Evolutionary conservation across 2,329 filamentous ascomycete genomes (phyloP).

Genomic region (Fusarium mundagurra): DNA sequence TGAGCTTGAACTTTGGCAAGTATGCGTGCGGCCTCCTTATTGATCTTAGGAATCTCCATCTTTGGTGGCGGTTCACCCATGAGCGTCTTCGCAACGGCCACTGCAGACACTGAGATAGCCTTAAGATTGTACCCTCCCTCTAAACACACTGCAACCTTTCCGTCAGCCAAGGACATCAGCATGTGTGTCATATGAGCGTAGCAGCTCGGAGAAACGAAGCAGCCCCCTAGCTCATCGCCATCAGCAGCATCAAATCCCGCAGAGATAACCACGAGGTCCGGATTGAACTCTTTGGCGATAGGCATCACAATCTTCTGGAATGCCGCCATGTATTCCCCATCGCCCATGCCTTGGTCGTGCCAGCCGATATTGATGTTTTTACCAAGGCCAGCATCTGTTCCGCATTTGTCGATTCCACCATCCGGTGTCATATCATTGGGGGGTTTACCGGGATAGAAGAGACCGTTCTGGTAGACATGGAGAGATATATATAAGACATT

Average conservation of each 20-base stretch:
- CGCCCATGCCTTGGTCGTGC: slow-evolving; percentile 83
- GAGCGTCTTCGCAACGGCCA: slow-evolving; percentile 89
- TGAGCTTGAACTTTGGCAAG: slow-evolving; percentile 68
- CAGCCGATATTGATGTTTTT: slow-evolving; percentile 75
- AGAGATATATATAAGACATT: slow-evolving; percentile 96
- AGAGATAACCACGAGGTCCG: slow-evolving; percentile 93
- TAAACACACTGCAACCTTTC: slow-evolving; percentile 90
- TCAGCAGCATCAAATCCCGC: slow-evolving; percentile 96
- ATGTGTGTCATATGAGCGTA: slow-evolving; percentile 99
- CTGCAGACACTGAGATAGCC: slow-evolving; percentile 91
- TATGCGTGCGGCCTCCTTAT: slow-evolving; percentile 65
- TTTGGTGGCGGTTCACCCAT: slow-evolving; percentile 91
- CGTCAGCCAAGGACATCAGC: slow-evolving; percentile 93
- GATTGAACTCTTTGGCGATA: slow-evolving; percentile 90
- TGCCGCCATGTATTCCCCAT: slow-evolving; percentile 95
- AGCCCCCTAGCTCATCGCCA: slow-evolving; percentile 91
- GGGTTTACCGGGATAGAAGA: slow-evolving; percentile 82
- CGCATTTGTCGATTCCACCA: slow-evolving; percentile 69
- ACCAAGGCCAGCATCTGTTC: slow-evolving; percentile 63
- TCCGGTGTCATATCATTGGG: slow-evolving; percentile 67
- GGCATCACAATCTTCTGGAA: slow-evolving; percentile 98
- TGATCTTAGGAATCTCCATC: slow-evolving; percentile 66
- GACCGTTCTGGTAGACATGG: slow-evolving; percentile 85
- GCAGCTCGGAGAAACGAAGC: slow-evolving; percentile 88
- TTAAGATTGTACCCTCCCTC: slow-evolving; percentile 96